These are phyloP conservation scores for Kwoniella heveanensis DNA, from an alignment of 768 basidiomycete genomes.

Conservation along the genomic window DNA sequence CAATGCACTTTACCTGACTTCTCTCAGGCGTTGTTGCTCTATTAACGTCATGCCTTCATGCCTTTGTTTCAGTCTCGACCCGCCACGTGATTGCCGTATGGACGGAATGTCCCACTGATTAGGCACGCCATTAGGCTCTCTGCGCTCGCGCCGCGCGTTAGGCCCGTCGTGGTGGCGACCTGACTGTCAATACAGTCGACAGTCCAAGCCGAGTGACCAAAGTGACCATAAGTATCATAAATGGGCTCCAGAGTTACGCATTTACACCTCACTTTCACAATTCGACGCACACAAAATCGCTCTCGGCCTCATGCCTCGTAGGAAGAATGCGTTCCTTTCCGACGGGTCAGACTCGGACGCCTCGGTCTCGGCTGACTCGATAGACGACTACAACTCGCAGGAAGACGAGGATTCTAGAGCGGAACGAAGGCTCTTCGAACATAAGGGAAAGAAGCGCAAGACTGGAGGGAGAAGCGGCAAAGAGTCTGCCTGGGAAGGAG, in stretches of 20 bases:
- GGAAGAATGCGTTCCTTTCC: constrained; percentile 62
- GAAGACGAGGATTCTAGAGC: constrained; percentile 51
- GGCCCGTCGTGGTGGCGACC: background rate
- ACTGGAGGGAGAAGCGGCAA: constrained; percentile 43
- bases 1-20: no score
- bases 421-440: constrained; percentile 48
- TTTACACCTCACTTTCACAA: no score
- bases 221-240: no score
- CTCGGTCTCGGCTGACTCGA: constrained; percentile 38
- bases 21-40: no score
- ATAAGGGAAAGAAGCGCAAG: constrained; percentile 42
- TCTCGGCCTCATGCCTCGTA: constrained; percentile 48
- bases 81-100: no score
- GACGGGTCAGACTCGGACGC: constrained; percentile 60
- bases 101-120: no score
- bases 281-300: background rate
- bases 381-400: constrained; percentile 46
- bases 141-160: no score
- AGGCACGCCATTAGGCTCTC: no score
- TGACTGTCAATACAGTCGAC: background rate
- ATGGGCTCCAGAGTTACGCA: no score
- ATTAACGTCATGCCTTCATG: no score
- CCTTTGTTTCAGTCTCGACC: no score
- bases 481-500: constrained; percentile 53
- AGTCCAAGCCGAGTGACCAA: no score